These are phyloP conservation scores for Scutellaria minor DNA, from an alignment of 257 asterid species.

Conservation along the genomic window DNA sequence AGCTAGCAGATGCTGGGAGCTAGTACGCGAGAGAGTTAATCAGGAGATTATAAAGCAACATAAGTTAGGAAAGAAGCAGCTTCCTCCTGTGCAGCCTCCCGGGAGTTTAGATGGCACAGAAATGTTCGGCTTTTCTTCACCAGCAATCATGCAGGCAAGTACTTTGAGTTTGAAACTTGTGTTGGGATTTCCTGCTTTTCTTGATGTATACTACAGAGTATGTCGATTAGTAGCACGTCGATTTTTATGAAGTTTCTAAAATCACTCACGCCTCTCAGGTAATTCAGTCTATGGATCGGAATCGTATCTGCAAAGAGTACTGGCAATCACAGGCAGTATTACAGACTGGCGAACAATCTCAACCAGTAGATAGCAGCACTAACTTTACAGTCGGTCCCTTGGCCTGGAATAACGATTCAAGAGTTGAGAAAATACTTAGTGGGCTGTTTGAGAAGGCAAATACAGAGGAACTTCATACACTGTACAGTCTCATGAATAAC, in stretches of 20 bases:
- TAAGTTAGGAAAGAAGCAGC: constrained; percentile 68
- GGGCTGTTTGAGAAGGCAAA: constrained; percentile 74
- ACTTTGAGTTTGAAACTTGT: constrained; percentile 9
- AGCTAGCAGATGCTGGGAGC: constrained; percentile 86
- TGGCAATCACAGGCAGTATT: constrained; percentile 81
- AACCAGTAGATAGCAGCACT: constrained; percentile 34
- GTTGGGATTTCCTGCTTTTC: constrained; percentile 5
- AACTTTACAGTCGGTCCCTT: constrained; percentile 45
- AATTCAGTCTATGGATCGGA: constrained; percentile 79
- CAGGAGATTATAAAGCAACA: constrained; percentile 78
- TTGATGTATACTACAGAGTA: neutral
- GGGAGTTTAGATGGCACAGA: constrained; percentile 93
- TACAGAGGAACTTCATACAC: constrained; percentile 63
- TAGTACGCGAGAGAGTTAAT: constrained; percentile 89
- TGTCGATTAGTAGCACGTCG: neutral
- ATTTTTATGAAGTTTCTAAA: no score
- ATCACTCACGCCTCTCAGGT: constrained; percentile 43
- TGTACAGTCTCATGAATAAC: constrained; percentile 52
- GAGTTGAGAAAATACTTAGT: constrained; percentile 44
- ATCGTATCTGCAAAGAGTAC: constrained; percentile 59
- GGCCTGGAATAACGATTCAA: constrained; percentile 23
- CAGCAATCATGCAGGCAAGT: constrained; percentile 80
- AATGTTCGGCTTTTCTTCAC: constrained; percentile 97
- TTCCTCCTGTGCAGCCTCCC: constrained; percentile 94
- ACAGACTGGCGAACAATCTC: constrained; percentile 58